Evolutionary conservation across 2,329 filamentous ascomycete genomes (phyloP).

Genomic region (Xylaria digitata): DNA sequence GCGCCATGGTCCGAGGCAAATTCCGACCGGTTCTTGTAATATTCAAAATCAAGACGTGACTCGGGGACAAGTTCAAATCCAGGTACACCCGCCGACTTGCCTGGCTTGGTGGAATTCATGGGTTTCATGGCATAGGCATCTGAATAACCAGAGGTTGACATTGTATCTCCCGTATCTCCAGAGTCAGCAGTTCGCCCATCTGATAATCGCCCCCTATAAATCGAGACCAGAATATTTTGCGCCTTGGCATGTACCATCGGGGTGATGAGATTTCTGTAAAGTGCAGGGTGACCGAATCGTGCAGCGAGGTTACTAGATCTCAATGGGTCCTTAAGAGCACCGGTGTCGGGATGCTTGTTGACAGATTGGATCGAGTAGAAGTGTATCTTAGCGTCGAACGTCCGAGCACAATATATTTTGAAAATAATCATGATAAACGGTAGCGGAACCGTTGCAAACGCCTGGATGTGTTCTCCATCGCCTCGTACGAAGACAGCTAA

Average conservation of each 20-base stretch:
- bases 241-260: slow-evolving; percentile 71
- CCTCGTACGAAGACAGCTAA: slow-evolving; percentile 79
- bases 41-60: slow-evolving; percentile 86
- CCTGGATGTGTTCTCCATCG: slow-evolving; percentile 67
- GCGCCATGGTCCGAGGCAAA: slow-evolving; percentile 90
- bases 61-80: slow-evolving; percentile 94
- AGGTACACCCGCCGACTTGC: slow-evolving; percentile 63
- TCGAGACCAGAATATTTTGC: slow-evolving; percentile 83
- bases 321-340: slow-evolving; percentile 62
- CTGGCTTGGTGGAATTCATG: slow-evolving; percentile 72
- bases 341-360: slow-evolving; percentile 58
- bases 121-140: slow-evolving; percentile 83
- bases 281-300: slow-evolving; percentile 80
- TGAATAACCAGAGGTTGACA: slow-evolving; percentile 77
- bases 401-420: slow-evolving; percentile 82
- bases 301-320: slow-evolving; percentile 76
- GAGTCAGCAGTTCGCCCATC: slow-evolving; percentile 72
- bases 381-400: slow-evolving; percentile 82
- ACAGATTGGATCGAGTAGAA: slow-evolving; percentile 79
- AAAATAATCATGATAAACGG: slow-evolving; percentile 83
- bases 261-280: slow-evolving; percentile 41
- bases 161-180: slow-evolving; percentile 64
- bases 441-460: slow-evolving; percentile 77
- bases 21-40: slow-evolving; percentile 89
- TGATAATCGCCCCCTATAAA: slow-evolving; percentile 84